Evolutionary conservation across 75 land plant genomes (phyloP), one percentile per base, ranked within the genome.

Genomic region (Pinus albicaulis): DNA sequence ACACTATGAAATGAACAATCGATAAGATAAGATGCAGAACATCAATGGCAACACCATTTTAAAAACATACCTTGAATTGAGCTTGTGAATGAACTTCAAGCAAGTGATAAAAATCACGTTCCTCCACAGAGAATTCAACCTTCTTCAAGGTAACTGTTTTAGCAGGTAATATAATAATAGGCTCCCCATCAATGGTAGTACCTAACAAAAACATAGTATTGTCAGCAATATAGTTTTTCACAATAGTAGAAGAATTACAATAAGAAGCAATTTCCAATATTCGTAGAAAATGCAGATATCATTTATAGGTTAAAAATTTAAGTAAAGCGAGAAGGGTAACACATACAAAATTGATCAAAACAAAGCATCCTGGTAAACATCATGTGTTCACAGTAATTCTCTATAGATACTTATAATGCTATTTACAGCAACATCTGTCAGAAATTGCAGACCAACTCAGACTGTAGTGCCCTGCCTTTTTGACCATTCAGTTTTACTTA

Each of bases 61-160:
- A 2, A 57, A 31, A 26, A 75, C 48, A 25, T 72, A 97, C 98
- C 99, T 97, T 92, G 74, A 97, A 97, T 71, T 88, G 90, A 55
- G 76, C 59, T 26, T 91, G 93, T 56, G 94, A 95, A 53, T 95
- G 92, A 36, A 86, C 77, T 76, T 97, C 99, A 19, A 97, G 85
- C 61, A 74, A 82, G 57, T 80, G 62, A 82, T 97, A 97, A 76
- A 97, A 97, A 3, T 65, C 83, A 19, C 99, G 87, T 74, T 97
- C 99, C 72, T 95, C 98, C 23, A 65, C 0, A 72, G 93, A 90
- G 79, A 97, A 97, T 8, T 95, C 92, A 59, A 97, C 87, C 73
- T 85, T 92, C 70, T 80, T 64, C 79, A 97, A 76, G 16, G 55
- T 55, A 23, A 92, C 78, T 62, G 79, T 72, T 79, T 97, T 97